Evolutionary conservation across 2,329 filamentous ascomycete species (phyloP).

Genomic region (Teratosphaeriaceae sp.): DNA sequence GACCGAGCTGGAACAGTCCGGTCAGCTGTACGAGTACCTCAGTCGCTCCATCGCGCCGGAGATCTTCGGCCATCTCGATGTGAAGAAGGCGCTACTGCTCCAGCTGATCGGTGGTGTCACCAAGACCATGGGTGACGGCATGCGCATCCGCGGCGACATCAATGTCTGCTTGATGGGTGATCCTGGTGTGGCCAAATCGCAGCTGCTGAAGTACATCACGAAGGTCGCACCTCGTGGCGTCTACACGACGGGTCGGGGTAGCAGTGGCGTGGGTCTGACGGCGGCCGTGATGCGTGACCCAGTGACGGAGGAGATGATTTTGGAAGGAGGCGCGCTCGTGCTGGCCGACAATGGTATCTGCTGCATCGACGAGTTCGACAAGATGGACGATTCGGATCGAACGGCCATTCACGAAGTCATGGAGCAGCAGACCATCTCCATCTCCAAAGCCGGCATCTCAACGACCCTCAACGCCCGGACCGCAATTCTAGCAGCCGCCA

Average conservation of each 20-base stretch:
- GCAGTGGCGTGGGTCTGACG: slow-evolving; percentile 74
- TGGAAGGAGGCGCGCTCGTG: slow-evolving; percentile 73
- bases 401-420: slow-evolving; percentile 84
- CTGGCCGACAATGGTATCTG: slow-evolving; percentile 78
- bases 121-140: slow-evolving; percentile 95
- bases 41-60: slow-evolving; percentile 95
- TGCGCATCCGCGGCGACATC: slow-evolving; percentile 98
- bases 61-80: slow-evolving; percentile 92
- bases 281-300: slow-evolving; percentile 79
- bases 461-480: slow-evolving; percentile 95
- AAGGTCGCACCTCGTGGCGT: slow-evolving; percentile 93
- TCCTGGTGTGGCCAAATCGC: slow-evolving; percentile 98
- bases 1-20: slow-evolving; percentile 74
- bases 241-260: slow-evolving; percentile 74
- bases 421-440: slow-evolving; percentile 82
- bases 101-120: slow-evolving; percentile 93
- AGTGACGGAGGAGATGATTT: slow-evolving; percentile 77
- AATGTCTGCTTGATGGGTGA: slow-evolving; percentile 99
- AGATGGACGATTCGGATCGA: slow-evolving; percentile 79
- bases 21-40: slow-evolving; percentile 91
- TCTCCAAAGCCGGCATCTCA: slow-evolving; percentile 89
- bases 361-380: slow-evolving; percentile 83
- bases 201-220: slow-evolving; percentile 95
- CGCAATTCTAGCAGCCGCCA: slow-evolving; percentile 77
- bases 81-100: slow-evolving; percentile 95